Base-by-base conservation (phyloP, 805 yeast genomes). In the Ogataea paraovalis region DNA sequence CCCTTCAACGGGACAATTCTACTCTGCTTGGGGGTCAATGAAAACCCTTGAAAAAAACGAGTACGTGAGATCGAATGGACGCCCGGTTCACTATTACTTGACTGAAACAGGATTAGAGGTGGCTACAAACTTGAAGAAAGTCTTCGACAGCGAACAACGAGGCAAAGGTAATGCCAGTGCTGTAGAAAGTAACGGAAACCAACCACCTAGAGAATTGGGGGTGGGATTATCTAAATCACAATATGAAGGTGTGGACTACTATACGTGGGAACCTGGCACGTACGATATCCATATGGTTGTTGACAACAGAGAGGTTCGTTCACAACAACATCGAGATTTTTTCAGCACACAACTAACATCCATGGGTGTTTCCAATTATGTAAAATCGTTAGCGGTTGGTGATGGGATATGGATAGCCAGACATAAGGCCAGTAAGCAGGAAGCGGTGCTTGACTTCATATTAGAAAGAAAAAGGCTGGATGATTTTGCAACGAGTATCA, bases 321-420 rank as follows among this genome's bases (percentile, higher is more conserved):
- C 92, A 0, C 70, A 70, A 49, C 65, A 65, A 27, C 89, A 91
- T 39, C 72, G 97, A 13, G 84, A 80, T 46, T 89, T 78, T 62
- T 90, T 94, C 59, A 66, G 72, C 1, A 73, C 70, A 2, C 77
- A 83, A 37, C 68, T 92, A 16, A 60, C 58, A 0, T 64, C 70
- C 18, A 60, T 70, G 9, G 83, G 82, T 0, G 70, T 85, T 1
- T 63, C 67, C 3, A 70, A 78, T 43, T 83, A 78, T 19, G 77
- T 75, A 1, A 64, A 78, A 42, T 70, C 87, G 1, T 70, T 94
- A 25, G 69, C 94, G 0, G 79, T 91, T 2, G 98, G 99, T 5
- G 99, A 94, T 68, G 84, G 85, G 1, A 52, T 85, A 9, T 94
- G 98, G 99, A 73, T 90, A 2, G 99, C 97, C 0, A 75, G 76